phyloP scores from a whole-genome alignment of 2,329 filamentous ascomycete genomes.

The Trichophyton verrucosum region DNA sequence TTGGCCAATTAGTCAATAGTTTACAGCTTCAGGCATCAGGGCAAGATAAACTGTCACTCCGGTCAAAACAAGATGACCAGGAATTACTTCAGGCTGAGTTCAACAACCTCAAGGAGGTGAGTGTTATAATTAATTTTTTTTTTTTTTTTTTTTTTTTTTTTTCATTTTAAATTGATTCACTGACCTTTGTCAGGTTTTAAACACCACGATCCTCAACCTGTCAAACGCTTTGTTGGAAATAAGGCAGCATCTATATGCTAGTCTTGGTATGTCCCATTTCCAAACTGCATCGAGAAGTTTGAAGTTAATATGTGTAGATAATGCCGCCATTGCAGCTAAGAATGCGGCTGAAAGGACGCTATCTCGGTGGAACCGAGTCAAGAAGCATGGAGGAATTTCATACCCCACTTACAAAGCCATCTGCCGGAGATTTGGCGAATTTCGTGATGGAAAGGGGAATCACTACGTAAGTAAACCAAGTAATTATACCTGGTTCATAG shows the following conservation, averaged over 20 bases:
- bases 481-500: not conserved
- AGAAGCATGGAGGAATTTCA: constrained; percentile 26
- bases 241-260: not conserved
- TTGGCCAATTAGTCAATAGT: constrained; percentile 42
- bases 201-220: not conserved
- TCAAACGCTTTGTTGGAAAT: not conserved
- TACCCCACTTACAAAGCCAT: constrained; percentile 47
- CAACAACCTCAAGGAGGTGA: not conserved
- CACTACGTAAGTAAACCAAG: constrained; percentile 9
- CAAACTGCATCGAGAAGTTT: not conserved
- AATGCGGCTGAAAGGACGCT: not conserved
- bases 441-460: constrained; percentile 22
- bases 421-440: constrained; percentile 40
- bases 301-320: not conserved
- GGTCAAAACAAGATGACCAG: constrained; percentile 28
- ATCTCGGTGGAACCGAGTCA: not conserved
- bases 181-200: not conserved
- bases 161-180: not conserved
- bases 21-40: constrained; percentile 28
- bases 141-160: not conserved
- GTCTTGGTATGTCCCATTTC: not conserved
- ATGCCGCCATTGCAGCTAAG: not conserved
- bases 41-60: constrained; percentile 26
- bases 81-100: constrained; percentile 26
- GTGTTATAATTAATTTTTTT: not conserved